These are phyloP conservation scores for Solanum chilense DNA, from an alignment of 257 asterid species.

Conservation along the genomic window DNA sequence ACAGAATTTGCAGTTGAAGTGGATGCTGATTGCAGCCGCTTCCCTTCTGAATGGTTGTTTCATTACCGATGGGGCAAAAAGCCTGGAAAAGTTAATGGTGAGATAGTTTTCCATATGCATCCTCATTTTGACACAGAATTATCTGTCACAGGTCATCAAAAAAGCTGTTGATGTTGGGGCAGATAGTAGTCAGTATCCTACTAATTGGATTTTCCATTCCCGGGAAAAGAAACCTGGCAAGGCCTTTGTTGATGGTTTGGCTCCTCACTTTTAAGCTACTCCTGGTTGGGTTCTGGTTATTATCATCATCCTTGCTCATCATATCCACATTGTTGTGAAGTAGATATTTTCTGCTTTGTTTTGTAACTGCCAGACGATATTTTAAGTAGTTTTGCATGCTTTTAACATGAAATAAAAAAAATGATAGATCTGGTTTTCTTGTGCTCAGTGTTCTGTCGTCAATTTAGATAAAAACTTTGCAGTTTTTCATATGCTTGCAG, in stretches of 20 bases:
- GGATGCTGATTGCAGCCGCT: conserved; percentile 76
- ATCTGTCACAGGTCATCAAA: conserved; percentile 70
- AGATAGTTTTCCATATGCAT: conserved; percentile 22
- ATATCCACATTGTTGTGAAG: not conserved
- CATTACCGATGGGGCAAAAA: conserved; percentile 97
- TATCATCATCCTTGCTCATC: not conserved
- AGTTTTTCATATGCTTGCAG: not conserved
- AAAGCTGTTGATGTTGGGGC: conserved; percentile 87
- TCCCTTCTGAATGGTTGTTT: conserved; percentile 91
- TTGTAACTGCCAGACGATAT: not conserved
- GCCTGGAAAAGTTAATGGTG: conserved; percentile 86
- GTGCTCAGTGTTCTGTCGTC: not conserved
- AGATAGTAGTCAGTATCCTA: conserved; percentile 86
- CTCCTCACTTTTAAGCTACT: conserved; percentile 41
- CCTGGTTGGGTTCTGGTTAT: conserved; percentile 13
- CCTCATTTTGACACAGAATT: conserved; percentile 28
- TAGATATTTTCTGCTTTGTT: not conserved
- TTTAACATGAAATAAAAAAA: not conserved
- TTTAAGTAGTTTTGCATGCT: not conserved
- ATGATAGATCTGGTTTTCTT: not conserved
- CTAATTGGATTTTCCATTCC: conserved; percentile 87
- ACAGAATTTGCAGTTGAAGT: conserved; percentile 68
- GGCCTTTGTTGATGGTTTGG: conserved; percentile 94
- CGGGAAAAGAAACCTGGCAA: conserved; percentile 95
- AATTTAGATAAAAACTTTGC: not conserved